phyloP scores from a whole-genome alignment of 257 asterid genomes.

The Plectranthus barbatus region DNA sequence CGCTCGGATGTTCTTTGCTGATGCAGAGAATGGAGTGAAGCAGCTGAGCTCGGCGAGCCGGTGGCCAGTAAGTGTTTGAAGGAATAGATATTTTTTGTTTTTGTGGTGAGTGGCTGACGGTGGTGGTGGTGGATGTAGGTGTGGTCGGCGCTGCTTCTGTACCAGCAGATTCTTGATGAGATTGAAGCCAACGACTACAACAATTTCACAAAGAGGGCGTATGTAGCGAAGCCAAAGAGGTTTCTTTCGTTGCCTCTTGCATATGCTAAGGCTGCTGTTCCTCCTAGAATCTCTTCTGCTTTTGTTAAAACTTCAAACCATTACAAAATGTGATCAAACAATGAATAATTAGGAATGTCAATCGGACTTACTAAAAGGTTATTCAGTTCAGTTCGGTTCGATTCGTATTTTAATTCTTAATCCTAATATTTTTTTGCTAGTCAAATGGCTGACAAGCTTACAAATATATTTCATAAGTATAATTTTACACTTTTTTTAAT shows the following conservation, averaged over 20 bases:
- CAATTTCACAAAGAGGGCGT: conserved; percentile 90
- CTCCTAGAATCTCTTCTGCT: conserved; percentile 41
- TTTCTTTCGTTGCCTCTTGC: conserved; percentile 77
- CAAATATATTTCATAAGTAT: too few species aligned
- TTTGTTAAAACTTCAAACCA: conserved; percentile 51
- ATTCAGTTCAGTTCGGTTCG: too few species aligned
- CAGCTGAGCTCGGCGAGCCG: conserved; percentile 93
- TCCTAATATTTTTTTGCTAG: too few species aligned
- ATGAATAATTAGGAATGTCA: too few species aligned
- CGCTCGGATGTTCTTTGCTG: conserved; percentile 83
- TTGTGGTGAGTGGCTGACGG: too few species aligned
- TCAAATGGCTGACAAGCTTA: too few species aligned
- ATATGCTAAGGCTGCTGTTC: conserved; percentile 72
- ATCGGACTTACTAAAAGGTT: too few species aligned
- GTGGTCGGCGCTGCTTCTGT: conserved; percentile 69
- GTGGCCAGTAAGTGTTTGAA: conserved; percentile 38
- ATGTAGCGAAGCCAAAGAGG: conserved; percentile 84
- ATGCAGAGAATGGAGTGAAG: conserved; percentile 74
- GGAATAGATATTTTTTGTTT: too few species aligned
- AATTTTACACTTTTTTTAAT: too few species aligned
- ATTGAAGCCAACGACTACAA: conserved; percentile 93
- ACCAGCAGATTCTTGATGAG: conserved; percentile 84
- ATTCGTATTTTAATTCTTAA: too few species aligned
- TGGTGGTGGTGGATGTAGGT: conserved; percentile 42
- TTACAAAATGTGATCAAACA: too few species aligned